Percentiles rank a stretch among this genome's conserved stretches.
These are phyloP conservation scores for Tetracentron sinense DNA, from an alignment of 164 flowering plant species.

Conservation along the genomic window DNA sequence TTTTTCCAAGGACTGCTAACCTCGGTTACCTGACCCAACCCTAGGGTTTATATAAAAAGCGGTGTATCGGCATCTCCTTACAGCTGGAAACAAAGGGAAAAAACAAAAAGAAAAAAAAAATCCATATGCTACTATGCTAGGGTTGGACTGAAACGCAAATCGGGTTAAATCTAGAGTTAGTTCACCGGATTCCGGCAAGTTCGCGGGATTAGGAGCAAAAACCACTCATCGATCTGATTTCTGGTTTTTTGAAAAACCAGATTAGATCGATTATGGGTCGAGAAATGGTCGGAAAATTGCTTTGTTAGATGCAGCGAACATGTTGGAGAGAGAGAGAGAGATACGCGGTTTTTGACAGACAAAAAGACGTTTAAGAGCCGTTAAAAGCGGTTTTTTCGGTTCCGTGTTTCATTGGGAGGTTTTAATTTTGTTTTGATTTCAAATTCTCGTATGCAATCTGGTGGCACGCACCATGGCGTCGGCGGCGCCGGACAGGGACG, in stretches of 20 bases:
- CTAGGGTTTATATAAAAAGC: constrained; percentile 9
- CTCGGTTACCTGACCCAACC: constrained; percentile 7
- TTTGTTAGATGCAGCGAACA: constrained; percentile 13
- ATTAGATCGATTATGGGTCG: constrained; percentile 2
- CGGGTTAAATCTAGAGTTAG: constrained; percentile 11
- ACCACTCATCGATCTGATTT: constrained; percentile 10
- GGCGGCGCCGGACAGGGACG: constrained; percentile 52
- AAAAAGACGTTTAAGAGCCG: background rate
- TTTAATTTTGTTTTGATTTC: constrained; percentile 8
- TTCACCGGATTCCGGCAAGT: constrained; percentile 18
- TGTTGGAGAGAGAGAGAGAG: constrained; percentile 19
- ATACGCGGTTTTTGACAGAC: constrained; percentile 9
- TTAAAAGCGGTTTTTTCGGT: constrained; percentile 9
- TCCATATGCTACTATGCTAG: constrained; percentile 14
- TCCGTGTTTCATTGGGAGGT: constrained; percentile 3
- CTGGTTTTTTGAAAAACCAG: constrained; percentile 10
- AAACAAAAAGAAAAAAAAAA: constrained; percentile 4
- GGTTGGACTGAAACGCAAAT: constrained; percentile 27
- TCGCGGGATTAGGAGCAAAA: constrained; percentile 6
- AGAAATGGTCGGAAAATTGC: constrained; percentile 10
- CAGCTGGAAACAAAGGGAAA: constrained; percentile 5
- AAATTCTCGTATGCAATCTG: constrained; percentile 58
- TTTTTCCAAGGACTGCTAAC: background rate
- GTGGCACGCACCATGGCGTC: constrained; percentile 34
- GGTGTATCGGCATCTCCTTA: constrained; percentile 11